phyloP scores from a whole-genome alignment of 2,329 filamentous ascomycete species.

The Didymella keratinophila region DNA sequence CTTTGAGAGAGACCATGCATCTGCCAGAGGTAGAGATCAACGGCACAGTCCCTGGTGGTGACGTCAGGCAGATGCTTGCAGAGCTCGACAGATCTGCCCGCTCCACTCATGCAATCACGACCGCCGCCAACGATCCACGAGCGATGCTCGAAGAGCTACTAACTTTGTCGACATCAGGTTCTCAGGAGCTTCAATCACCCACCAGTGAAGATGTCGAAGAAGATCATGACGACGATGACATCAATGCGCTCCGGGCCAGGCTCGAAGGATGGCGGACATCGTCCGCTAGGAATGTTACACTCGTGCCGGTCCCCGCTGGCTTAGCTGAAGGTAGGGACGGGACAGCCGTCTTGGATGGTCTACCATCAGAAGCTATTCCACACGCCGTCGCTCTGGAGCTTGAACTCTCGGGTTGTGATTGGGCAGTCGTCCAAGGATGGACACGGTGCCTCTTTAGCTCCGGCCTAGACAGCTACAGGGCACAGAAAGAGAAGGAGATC shows the following conservation, averaged over 20 bases:
- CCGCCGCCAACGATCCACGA: slow-evolving; percentile 7
- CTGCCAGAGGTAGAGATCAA: background rate
- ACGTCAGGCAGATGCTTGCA: slow-evolving; percentile 13
- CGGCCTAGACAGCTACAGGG: slow-evolving; percentile 13
- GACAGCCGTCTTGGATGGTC: background rate
- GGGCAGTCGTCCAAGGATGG: slow-evolving; percentile 24
- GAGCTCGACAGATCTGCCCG: slow-evolving; percentile 5
- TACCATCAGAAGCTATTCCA: background rate
- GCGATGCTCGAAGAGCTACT: slow-evolving; percentile 18
- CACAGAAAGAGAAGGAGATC: slow-evolving; percentile 16
- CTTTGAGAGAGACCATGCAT: background rate
- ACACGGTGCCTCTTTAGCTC: slow-evolving; percentile 26
- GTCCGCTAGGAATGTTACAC: background rate
- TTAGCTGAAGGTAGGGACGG: background rate
- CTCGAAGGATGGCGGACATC: slow-evolving; percentile 1
- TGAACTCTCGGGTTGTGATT: slow-evolving; percentile 20
- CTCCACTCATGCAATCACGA: background rate
- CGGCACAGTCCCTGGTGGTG: background rate
- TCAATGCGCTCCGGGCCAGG: slow-evolving; percentile 8
- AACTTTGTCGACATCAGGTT: background rate
- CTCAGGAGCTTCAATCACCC: background rate
- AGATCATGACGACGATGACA: slow-evolving; percentile 3
- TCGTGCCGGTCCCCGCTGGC: background rate
- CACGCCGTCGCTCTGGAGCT: slow-evolving; percentile 24
- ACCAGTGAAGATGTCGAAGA: background rate